Percentiles rank a stretch among this genome's conserved stretches.
Evolutionary conservation across 1,139 yeast species (phyloP).

Genomic region (Hansenula sp.): DNA sequence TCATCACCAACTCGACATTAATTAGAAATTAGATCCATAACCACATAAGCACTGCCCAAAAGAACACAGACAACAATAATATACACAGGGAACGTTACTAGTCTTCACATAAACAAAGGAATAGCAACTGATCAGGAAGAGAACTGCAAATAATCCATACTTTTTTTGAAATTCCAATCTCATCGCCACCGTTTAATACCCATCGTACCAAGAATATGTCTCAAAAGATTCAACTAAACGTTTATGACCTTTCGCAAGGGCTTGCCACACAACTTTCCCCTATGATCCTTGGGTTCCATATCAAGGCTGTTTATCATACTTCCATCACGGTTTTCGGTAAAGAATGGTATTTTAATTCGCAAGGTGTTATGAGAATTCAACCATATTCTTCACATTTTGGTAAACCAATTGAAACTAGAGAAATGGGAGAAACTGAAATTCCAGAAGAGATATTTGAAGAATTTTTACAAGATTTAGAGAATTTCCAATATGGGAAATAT

Average conservation of each 20-base stretch:
- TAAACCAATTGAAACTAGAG: neutral
- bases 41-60: too few relatives aligned
- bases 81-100: too few relatives aligned
- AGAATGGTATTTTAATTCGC: constrained; percentile 1
- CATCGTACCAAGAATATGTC: too few relatives aligned
- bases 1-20: too few relatives aligned
- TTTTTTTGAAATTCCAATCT: too few relatives aligned
- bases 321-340: neutral
- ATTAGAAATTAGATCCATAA: too few relatives aligned
- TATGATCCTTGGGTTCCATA: neutral
- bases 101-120: too few relatives aligned
- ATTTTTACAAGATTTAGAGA: neutral
- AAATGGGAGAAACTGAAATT: neutral
- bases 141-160: too few relatives aligned
- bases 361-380: neutral
- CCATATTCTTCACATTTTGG: constrained; percentile 1
- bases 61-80: too few relatives aligned
- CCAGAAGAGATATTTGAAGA: constrained; percentile 1
- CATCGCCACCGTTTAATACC: too few relatives aligned
- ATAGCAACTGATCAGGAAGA: too few relatives aligned
- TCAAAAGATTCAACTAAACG: neutral
- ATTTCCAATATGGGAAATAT: neutral
- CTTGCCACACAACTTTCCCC: constrained; percentile 1
- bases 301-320: constrained; percentile 1
- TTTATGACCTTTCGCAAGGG: constrained; percentile 1